Evolutionary conservation across 805 yeast genomes (phyloP), one percentile per base, ranked within the genome.

Genomic region (Maudiozyma saulgeensis): DNA sequence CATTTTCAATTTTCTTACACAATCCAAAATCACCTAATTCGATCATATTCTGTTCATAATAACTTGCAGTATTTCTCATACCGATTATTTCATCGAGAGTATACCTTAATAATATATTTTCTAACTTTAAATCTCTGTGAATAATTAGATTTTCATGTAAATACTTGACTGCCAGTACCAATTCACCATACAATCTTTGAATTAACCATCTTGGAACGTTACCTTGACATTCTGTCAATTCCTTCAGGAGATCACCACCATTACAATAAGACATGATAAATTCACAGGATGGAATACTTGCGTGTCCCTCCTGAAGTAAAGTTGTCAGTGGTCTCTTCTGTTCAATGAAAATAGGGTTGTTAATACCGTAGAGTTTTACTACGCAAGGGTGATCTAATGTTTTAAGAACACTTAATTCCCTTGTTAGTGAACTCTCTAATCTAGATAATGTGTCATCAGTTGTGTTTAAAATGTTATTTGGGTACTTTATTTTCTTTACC

Each of bases 91-190:
- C 71, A 1, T 64, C 66, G 3, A 69, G 60, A 0, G 72, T 59
- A 41, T 68, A 59, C 37, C 74, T 74, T 23, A 81, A 60, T n/a
- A 88, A 66, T 1, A 88, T 72, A 58, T 89, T 93, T 59, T 93
- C 99, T 43, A 91, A 72, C 68, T 93, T 93, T 56, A 93, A 77
- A 61, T 93, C 99, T 51, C 98, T 79, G 67, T 93, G 99, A 8
- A 90, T 87, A 26, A 90, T 78, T 51, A 76, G 67, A 49, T 77
- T 68, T 4, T 63, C 58, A 64, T 93, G 99, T 47, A 91, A 68
- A 61, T 84, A 88, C 23, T 74, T 70, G 2, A 89, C 80, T 0
- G 96, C 91, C 11, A 75, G 63, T 3, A 80, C 77, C 1, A 87
- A 59, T 64, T 93, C 96, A 7, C 82, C 76, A 53, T 85, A 84